phyloP scores from a whole-genome alignment of 129 eudicot genomes.

The Tagetes patula region DNA sequence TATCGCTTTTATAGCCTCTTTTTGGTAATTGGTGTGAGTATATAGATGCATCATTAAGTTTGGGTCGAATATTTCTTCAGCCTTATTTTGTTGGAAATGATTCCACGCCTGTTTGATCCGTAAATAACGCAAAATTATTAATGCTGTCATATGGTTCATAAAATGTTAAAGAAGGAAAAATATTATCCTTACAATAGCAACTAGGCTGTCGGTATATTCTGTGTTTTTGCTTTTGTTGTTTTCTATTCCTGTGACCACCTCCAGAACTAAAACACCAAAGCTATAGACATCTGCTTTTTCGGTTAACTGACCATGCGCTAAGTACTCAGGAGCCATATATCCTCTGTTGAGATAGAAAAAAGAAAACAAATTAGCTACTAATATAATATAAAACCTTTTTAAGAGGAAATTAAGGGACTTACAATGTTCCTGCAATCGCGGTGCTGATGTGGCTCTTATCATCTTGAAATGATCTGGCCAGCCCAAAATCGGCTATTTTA shows the following conservation, averaged over 20 bases:
- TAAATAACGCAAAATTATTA: background rate
- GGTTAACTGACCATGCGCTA: slow-evolving; percentile 69
- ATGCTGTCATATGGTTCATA: background rate
- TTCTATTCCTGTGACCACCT: slow-evolving; percentile 68
- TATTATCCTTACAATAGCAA: slow-evolving; percentile 40
- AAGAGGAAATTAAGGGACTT: background rate
- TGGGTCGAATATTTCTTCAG: slow-evolving; percentile 5
- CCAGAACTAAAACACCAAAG: slow-evolving; percentile 63
- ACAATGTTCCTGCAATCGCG: slow-evolving; percentile 27
- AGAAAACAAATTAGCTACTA: background rate
- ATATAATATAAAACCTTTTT: background rate
- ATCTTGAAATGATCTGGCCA: slow-evolving; percentile 27
- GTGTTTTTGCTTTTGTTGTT: slow-evolving; percentile 50
- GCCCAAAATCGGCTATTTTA: slow-evolving; percentile 26
- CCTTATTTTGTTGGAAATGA: slow-evolving; percentile 13
- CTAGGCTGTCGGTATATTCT: slow-evolving; percentile 60
- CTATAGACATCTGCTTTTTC: slow-evolving; percentile 81
- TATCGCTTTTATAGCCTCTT: slow-evolving; percentile 4
- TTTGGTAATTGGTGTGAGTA: background rate
- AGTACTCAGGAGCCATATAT: slow-evolving; percentile 79
- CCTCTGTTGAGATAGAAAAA: slow-evolving; percentile 35
- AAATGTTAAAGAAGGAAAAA: background rate
- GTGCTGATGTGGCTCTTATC: slow-evolving; percentile 27
- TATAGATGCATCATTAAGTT: slow-evolving; percentile 17
- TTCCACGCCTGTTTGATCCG: background rate